A percentile compares a stretch with the other conserved stretches of the same genome.
These are phyloP conservation scores for Microcyclospora tardicrescens DNA, from an alignment of 2,329 filamentous ascomycete genomes.

Conservation along the genomic window DNA sequence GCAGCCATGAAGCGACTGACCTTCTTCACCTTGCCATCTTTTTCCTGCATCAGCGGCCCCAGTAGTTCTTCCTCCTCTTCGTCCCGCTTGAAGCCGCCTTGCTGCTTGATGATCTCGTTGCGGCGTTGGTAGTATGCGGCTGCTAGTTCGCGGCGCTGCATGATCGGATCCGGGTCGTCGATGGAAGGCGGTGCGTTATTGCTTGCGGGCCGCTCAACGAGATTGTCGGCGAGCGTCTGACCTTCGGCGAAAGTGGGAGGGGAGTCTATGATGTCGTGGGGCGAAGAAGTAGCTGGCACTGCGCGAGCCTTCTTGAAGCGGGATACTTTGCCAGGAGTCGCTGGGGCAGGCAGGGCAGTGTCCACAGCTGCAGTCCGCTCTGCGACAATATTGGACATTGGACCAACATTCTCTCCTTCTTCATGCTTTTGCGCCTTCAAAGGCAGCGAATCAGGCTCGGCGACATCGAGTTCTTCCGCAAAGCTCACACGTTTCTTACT, in stretches of 20 bases:
- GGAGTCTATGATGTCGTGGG: constrained; percentile 3
- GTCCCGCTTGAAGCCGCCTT: constrained; percentile 62
- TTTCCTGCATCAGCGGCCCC: constrained; percentile 44
- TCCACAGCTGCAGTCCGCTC: constrained; percentile 23
- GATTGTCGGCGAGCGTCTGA: constrained; percentile 33
- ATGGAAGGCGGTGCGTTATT: constrained; percentile 20
- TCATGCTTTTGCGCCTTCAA: constrained; percentile 19
- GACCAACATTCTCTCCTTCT: constrained; percentile 10
- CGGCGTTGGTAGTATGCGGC: constrained; percentile 72
- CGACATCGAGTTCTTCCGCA: constrained; percentile 59
- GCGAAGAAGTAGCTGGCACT: not conserved
- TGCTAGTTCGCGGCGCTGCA: constrained; percentile 65
- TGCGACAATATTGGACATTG: constrained; percentile 30
- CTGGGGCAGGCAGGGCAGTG: constrained; percentile 6
- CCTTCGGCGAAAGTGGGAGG: constrained; percentile 12
- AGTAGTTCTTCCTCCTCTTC: constrained; percentile 48
- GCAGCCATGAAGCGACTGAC: constrained; percentile 27
- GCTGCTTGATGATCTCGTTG: constrained; percentile 67
- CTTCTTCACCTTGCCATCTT: constrained; percentile 25
- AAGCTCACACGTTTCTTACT: constrained; percentile 66
- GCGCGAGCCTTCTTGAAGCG: constrained; percentile 26
- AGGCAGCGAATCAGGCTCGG: constrained; percentile 28
- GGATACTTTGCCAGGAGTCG: constrained; percentile 25
- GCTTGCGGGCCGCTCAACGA: constrained; percentile 37
- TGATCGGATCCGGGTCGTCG: constrained; percentile 43